Base-by-base conservation (phyloP, 2,329 filamentous ascomycete genomes). In the Rhinocladiella mackenziei region DNA sequence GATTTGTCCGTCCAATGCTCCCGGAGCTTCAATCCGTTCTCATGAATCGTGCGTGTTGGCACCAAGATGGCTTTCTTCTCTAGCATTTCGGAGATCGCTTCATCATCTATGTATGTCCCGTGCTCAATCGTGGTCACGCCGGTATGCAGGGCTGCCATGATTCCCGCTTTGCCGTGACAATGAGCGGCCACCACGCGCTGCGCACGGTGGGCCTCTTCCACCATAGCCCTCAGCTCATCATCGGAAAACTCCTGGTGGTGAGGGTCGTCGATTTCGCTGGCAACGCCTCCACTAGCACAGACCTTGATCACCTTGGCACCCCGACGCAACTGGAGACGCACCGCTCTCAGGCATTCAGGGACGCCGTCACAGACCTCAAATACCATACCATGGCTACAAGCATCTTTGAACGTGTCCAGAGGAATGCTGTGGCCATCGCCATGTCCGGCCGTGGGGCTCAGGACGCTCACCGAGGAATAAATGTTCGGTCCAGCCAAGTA, bases 231-330 rank as follows among this genome's bases (percentile, higher is more conserved):
- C 11, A 74, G 58, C 54, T 74, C 71, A 29, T 61, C 66, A 33
- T 65, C 61, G 3, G 65, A 69, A 59, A 72, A 73, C 39, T 74
- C 68, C 10, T 61, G 61, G 45, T 68, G 61, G 46, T 66, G 58
- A 0, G 69, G 69, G 47, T 71, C 61, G 44, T 74, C 70, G 23
- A 66, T 54, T n/a, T 63, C 53, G 22, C 62, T 66, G 25, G 65
- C 57, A n/a, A 71, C 68, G 13, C 71, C 71, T n/a, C 70, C 70
- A 10, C 60, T 67, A 5, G 64, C 65, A 48, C 61, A 68, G 22
- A 71, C 60, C 51, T 76, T 76, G 62, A 76, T 74, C 33, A 71
- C 63, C 32, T 64, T 64, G 3, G 72, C 73, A 2, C 73, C 73
- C 2, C 67, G 61, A 1, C 73, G 66, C 10, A 75, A 60, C 47